Evolutionary conservation across 805 yeast genomes (phyloP), one percentile per base, ranked within the genome.

Genomic region (Kodamaea kakaduensis): DNA sequence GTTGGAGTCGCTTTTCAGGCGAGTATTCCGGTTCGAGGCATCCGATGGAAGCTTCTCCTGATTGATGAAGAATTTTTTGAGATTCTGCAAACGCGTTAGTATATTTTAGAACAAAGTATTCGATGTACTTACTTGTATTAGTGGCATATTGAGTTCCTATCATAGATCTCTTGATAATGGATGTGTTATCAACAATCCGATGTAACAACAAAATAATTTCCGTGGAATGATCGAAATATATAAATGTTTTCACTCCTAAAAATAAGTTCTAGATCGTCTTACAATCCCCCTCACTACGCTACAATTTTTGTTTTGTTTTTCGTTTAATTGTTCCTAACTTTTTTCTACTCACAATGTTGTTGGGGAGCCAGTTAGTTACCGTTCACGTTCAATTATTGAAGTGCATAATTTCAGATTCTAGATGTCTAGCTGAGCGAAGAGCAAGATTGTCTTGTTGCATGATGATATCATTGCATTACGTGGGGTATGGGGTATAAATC

Each of bases 21-120:
- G n/a, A n/a, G n/a, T n/a, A n/a, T n/a, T n/a, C n/a, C n/a, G n/a
- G n/a, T n/a, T n/a, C n/a, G n/a, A n/a, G n/a, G n/a, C n/a, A n/a
- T n/a, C 6, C 13, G 18, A 15, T 16, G 9, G 16, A 32, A 14
- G 17, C 12, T 12, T 27, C 10, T 34, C 37, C n/a, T 34, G 32
- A 18, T 27, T 23, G 30, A 36, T 25, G 22, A 44, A 44, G 24
- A 44, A 36, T 38, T 40, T 39, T 28, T 37, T 44, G 36, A 44
- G 38, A 38, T 41, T 44, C 45, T 42, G 28, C 12, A 13, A 6
- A 6, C n/a, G 3, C 17, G 45, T 36, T 36, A 40, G 40, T 33
- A 40, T 2, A 10, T 6, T 14, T 6, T 5, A 9, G 9, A 22
- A 13, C 22, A 20, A 22, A 5, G 12, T 25, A 10, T 16, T 4